Evolutionary conservation across 2,329 filamentous ascomycete genomes (phyloP).

Genomic region (Calonectria hawksworthii): DNA sequence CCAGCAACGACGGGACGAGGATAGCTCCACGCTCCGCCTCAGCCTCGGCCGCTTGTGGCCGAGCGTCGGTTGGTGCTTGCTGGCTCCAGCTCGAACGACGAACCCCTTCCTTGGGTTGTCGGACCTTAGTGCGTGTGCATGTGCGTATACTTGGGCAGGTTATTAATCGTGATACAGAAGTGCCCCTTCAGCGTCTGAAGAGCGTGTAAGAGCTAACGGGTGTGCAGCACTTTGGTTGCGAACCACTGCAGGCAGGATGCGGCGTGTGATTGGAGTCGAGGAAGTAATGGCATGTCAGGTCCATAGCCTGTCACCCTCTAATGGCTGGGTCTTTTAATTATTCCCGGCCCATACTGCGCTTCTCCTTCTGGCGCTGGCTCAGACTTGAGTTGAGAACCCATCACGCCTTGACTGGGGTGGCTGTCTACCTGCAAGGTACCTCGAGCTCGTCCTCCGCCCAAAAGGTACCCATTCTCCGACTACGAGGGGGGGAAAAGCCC

Average conservation of each 20-base stretch:
- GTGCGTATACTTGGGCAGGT: not conserved
- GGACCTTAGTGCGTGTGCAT: not conserved
- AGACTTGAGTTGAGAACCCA: slow-evolving; percentile 31
- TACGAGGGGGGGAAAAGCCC: not conserved
- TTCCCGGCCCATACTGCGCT: slow-evolving; percentile 17
- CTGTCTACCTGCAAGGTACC: not conserved
- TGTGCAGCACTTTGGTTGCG: not conserved
- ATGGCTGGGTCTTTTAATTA: slow-evolving; percentile 13
- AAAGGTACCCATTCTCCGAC: slow-evolving; percentile 14
- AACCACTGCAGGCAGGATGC: not conserved
- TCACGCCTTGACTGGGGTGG: slow-evolving; percentile 7
- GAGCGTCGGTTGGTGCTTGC: slow-evolving; percentile 6
- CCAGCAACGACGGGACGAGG: slow-evolving; percentile 2
- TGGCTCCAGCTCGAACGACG: not conserved
- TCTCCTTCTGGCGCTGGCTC: slow-evolving; percentile 27
- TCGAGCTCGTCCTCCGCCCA: not conserved
- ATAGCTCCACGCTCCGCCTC: slow-evolving; percentile 4
- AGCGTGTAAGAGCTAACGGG: slow-evolving; percentile 6
- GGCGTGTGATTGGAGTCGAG: not conserved
- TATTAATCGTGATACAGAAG: slow-evolving; percentile 1
- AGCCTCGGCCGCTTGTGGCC: slow-evolving; percentile 10
- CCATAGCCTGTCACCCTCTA: slow-evolving; percentile 9
- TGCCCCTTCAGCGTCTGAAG: not conserved
- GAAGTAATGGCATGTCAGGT: slow-evolving; percentile 17
- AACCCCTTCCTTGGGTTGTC: not conserved